These are phyloP conservation scores for Beauveria rudraprayagi DNA, from an alignment of 2,329 filamentous ascomycete species.

Conservation along the genomic window DNA sequence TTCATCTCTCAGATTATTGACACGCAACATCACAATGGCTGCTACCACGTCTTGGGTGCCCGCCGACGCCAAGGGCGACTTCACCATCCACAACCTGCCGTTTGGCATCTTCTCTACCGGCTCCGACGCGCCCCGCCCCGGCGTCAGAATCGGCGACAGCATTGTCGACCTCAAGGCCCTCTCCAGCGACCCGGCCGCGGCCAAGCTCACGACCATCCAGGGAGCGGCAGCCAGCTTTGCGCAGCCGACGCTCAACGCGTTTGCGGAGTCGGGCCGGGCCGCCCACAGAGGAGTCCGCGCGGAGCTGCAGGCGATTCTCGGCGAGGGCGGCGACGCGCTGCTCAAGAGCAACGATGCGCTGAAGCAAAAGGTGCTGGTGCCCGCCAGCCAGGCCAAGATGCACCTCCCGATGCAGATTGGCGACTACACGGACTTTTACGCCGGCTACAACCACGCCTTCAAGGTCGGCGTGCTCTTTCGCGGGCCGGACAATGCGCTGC, in stretches of 20 bases:
- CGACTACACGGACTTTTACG: constrained; percentile 82
- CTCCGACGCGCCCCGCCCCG: constrained; percentile 46
- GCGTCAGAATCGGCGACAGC: constrained; percentile 61
- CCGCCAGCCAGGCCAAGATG: constrained; percentile 43
- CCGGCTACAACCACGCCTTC: constrained; percentile 70
- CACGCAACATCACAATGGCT: constrained; percentile 9
- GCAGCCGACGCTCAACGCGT: constrained; percentile 57
- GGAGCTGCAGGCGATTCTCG: constrained; percentile 56
- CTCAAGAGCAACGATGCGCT: constrained; percentile 30
- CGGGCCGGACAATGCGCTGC: constrained; percentile 63
- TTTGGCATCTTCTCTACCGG: constrained; percentile 64
- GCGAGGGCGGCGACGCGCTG: constrained; percentile 39
- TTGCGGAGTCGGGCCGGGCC: constrained; percentile 61
- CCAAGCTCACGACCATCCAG: constrained; percentile 20
- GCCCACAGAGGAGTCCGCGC: constrained; percentile 62
- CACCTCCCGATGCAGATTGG: constrained; percentile 71
- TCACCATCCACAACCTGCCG: constrained; percentile 66
- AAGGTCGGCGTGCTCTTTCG: constrained; percentile 63
- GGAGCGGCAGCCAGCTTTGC: constrained; percentile 22
- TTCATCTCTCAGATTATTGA: background rate
- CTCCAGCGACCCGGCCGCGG: constrained; percentile 6
- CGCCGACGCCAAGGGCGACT: constrained; percentile 26
- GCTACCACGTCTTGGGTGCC: constrained; percentile 12
- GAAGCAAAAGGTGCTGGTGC: constrained; percentile 21
- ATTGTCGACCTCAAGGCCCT: constrained; percentile 49